phyloP scores from a whole-genome alignment of 176 grass and related monocot species.

The Chrysopogon serrulatus region DNA sequence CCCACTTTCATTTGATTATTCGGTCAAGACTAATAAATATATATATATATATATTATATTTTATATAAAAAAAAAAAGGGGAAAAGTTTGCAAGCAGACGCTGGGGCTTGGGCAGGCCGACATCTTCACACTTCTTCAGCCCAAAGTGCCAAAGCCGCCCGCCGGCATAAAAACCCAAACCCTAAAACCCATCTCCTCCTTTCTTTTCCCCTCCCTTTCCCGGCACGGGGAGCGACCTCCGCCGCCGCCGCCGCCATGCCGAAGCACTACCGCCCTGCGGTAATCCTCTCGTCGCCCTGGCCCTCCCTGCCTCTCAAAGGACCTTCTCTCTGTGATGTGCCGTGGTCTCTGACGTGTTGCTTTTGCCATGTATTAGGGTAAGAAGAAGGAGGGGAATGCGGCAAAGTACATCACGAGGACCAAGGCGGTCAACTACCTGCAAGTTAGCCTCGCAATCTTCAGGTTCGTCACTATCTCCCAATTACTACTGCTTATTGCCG shows the following conservation, averaged over 20 bases:
- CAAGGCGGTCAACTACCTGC: slow-evolving; percentile 80
- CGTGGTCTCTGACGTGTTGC: neutral
- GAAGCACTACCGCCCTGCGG: slow-evolving; percentile 85
- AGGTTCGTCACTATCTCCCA: slow-evolving; percentile 35
- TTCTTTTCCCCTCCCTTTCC: neutral
- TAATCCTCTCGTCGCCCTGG: slow-evolving; percentile 5
- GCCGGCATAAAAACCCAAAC: slow-evolving; percentile 36
- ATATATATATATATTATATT: too few relatives aligned
- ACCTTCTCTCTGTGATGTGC: neutral
- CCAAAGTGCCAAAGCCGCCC: neutral
- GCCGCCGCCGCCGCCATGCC: slow-evolving; percentile 49
- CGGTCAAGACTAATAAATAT: too few relatives aligned
- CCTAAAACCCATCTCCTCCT: slow-evolving; percentile 23
- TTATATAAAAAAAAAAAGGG: neutral
- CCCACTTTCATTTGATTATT: neutral
- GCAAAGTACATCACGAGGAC: slow-evolving; percentile 96
- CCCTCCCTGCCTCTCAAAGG: neutral
- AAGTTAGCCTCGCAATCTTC: slow-evolving; percentile 70
- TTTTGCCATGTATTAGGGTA: slow-evolving; percentile 46
- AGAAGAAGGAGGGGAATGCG: slow-evolving; percentile 96
- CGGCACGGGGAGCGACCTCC: neutral
- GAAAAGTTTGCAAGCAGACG: neutral
- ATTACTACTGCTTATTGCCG: neutral
- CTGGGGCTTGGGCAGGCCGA: neutral
- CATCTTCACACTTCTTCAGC: neutral